phyloP scores from a whole-genome alignment of 164 flowering plant species.

The Santalum album region DNA sequence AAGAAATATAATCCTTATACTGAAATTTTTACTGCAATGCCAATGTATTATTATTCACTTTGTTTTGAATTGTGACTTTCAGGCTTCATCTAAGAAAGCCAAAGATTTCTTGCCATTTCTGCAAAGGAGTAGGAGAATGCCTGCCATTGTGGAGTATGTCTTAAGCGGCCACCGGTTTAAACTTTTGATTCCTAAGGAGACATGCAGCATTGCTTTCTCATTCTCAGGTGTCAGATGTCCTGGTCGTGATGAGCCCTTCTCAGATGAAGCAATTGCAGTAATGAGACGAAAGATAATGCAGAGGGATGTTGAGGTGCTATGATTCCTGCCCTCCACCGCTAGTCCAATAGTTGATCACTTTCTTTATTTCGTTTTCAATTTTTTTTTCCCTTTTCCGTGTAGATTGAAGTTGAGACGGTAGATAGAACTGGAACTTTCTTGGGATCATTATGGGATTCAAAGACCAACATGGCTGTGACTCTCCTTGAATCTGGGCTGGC shows the following conservation, averaged over 20 bases:
- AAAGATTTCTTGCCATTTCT: slow-evolving; percentile 87
- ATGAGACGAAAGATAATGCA: slow-evolving; percentile 97
- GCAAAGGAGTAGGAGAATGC: slow-evolving; percentile 63
- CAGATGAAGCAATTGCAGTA: slow-evolving; percentile 90
- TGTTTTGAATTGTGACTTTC: slow-evolving; percentile 3
- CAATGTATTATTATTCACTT: neutral
- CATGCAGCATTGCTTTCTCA: slow-evolving; percentile 93
- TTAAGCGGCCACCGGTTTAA: slow-evolving; percentile 97
- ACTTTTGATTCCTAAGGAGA: slow-evolving; percentile 80
- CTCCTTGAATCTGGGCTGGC: slow-evolving; percentile 94
- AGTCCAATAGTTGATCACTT: neutral
- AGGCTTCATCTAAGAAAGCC: slow-evolving; percentile 80
- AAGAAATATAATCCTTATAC: slow-evolving; percentile 14
- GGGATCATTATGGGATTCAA: slow-evolving; percentile 92
- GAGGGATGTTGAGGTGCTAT: slow-evolving; percentile 91
- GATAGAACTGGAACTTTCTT: slow-evolving; percentile 96
- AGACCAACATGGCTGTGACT: slow-evolving; percentile 52
- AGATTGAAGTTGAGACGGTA: slow-evolving; percentile 95
- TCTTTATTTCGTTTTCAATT: neutral
- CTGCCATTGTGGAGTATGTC: slow-evolving; percentile 95
- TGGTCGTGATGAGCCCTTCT: slow-evolving; percentile 82
- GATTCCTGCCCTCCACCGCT: neutral
- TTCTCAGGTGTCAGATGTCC: slow-evolving; percentile 98
- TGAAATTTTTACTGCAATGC: neutral
- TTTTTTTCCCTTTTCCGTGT: slow-evolving; percentile 8